Conservation (phyloP, 164 flowering plant species). For the Umbellularia californica region DNA sequence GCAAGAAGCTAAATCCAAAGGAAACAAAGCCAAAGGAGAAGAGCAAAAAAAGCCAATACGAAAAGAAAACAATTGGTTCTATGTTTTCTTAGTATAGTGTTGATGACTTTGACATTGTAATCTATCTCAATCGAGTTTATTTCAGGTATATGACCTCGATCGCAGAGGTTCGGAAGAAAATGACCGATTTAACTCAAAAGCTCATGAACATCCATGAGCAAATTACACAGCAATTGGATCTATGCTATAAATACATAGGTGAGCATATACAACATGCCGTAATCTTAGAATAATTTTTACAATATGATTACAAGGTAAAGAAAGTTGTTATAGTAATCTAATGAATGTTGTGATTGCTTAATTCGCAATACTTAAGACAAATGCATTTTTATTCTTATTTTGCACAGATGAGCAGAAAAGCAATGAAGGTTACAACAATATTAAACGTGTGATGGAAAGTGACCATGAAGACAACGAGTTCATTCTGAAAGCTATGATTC, state of each 20-base stretch:
- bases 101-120: too few species aligned
- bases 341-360: neutral
- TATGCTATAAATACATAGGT: slow-evolving; percentile 49
- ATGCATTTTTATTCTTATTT: neutral
- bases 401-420: slow-evolving; percentile 46
- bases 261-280: slow-evolving; percentile 8
- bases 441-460: slow-evolving; percentile 37
- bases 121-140: neutral
- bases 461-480: slow-evolving; percentile 65
- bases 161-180: slow-evolving; percentile 65
- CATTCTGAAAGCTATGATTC: slow-evolving; percentile 50
- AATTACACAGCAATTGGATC: slow-evolving; percentile 36
- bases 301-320: neutral
- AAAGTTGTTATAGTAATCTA: too few species aligned
- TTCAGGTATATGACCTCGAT: slow-evolving; percentile 33
- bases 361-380: too few species aligned
- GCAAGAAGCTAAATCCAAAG: too few species aligned
- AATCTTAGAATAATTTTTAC: neutral
- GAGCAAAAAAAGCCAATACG: too few species aligned
- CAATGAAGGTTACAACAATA: slow-evolving; percentile 34
- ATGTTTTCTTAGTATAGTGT: neutral
- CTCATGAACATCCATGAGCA: slow-evolving; percentile 44
- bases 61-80: neutral
- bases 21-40: too few species aligned
- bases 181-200: slow-evolving; percentile 65